Base-by-base conservation (phyloP, 805 yeast genomes). In the Wickerhamomyces queroliae region DNA sequence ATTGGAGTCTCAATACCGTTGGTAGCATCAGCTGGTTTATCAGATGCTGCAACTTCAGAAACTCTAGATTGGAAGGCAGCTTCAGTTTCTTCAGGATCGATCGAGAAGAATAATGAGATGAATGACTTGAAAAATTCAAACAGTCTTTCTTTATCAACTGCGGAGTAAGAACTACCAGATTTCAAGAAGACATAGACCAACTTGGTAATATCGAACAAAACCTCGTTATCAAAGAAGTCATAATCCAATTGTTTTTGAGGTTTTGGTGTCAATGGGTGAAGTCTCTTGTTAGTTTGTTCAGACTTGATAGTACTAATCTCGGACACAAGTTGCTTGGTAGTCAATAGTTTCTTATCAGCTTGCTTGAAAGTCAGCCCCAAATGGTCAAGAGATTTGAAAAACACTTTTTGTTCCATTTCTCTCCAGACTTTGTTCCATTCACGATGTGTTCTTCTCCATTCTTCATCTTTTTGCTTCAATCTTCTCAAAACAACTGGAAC, bases 381-480 rank as follows among this genome's bases (percentile, higher is more conserved):
- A 60, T 93, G 99, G 59, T 93, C 99, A 48, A 93, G 70, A 2
- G 96, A 86, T 62, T 93, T 93, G 68, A 80, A 87, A 60, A 85
- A 90, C 0, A 89, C 95, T 54, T 88, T 90, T 56, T 90, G 96
- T 62, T 93, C 99, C 64, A 95, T 80, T 63, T 91, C 98, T 57
- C 99, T 80, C 99, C 99, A 93, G 12, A 89, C 95, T 59, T 91
- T 91, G 64, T 91, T 91, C 98, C 99, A 93, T 60, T 93, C 98
- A 53, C 98, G 78, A 55, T 91, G 99, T 2, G 96, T 90, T 46
- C 96, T 78, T 62, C 88, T 85, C 99, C 99, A 93, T 63, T 93
- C 99, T 63, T 93, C 98, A 59, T 93, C 98, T 63, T 93, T 93
- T 63, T 93, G 98, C 63, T 93, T 93, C 58, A 93, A 74, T 56